These are phyloP conservation scores for Firmiana major DNA, from an alignment of 345 rosid genomes.

Conservation along the genomic window DNA sequence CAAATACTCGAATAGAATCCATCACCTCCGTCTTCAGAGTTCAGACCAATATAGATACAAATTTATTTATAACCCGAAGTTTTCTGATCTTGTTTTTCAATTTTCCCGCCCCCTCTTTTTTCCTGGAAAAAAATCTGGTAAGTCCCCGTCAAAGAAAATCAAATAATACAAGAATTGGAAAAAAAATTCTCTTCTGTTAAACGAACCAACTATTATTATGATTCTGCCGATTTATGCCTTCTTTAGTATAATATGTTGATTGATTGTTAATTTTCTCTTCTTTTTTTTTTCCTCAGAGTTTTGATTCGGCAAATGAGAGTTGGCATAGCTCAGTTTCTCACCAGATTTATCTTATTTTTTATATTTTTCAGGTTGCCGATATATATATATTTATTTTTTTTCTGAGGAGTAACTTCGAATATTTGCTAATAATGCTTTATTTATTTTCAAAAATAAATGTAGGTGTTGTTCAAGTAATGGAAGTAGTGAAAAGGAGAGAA, in stretches of 20 bases:
- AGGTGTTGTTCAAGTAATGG: constrained; percentile 44
- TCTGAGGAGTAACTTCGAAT: not conserved
- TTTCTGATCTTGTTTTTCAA: not conserved
- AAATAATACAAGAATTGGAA: not conserved
- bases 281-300: not conserved
- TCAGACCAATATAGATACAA: not conserved
- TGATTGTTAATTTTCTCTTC: not conserved
- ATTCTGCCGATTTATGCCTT: not conserved
- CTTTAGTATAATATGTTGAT: not conserved
- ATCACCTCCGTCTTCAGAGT: not conserved
- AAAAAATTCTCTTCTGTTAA: not conserved
- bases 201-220: not conserved
- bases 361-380: not conserved
- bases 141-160: not conserved
- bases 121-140: not conserved
- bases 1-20: not conserved
- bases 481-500: constrained; percentile 41
- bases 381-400: not conserved
- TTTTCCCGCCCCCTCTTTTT: constrained; percentile 16
- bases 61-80: not conserved
- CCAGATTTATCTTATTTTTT: not conserved
- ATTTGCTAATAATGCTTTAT: not conserved
- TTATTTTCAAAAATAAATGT: not conserved
- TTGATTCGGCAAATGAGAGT: not conserved
- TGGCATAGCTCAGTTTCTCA: not conserved